Conservation (phyloP, 805 yeast species). For the Monosporozyma servazzii region DNA sequence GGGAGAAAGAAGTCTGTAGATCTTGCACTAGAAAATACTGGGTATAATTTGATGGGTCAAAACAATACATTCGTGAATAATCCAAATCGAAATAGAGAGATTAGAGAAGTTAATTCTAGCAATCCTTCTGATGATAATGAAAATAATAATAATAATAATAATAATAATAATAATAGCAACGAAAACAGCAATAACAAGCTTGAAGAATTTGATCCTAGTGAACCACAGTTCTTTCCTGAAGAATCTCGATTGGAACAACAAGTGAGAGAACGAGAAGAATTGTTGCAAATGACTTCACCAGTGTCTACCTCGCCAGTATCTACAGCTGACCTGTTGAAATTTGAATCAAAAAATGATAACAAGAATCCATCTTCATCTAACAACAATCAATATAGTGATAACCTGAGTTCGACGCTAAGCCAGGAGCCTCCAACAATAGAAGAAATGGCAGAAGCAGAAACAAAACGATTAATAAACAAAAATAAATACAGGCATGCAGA, state of each 20-base stretch:
- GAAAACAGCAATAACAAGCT: conserved; percentile 24
- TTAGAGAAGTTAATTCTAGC: not conserved
- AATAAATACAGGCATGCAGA: conserved; percentile 50
- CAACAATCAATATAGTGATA: not conserved
- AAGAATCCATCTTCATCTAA: not conserved
- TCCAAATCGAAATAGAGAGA: not conserved
- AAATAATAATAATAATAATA: not conserved
- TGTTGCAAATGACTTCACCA: conserved; percentile 1
- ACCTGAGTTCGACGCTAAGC: not conserved
- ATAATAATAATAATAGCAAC: not conserved
- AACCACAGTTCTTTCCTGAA: conserved; percentile 79
- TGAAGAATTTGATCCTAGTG: conserved; percentile 78
- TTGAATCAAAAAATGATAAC: not conserved
- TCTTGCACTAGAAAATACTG: not conserved
- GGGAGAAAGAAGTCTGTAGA: not conserved
- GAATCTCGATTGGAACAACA: conserved; percentile 20
- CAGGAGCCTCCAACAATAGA: not conserved
- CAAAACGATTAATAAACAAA: not conserved
- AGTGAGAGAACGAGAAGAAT: conserved; percentile 13
- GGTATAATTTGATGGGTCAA: conserved; percentile 4
- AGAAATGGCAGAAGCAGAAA: not conserved
- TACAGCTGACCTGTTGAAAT: not conserved
- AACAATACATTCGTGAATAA: not conserved
- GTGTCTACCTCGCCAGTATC: not conserved
- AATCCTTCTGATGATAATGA: not conserved